Evolutionary conservation across 2,329 filamentous ascomycete genomes (phyloP), one percentile per base, ranked within the genome.

Genomic region (Fusarium albidum): DNA sequence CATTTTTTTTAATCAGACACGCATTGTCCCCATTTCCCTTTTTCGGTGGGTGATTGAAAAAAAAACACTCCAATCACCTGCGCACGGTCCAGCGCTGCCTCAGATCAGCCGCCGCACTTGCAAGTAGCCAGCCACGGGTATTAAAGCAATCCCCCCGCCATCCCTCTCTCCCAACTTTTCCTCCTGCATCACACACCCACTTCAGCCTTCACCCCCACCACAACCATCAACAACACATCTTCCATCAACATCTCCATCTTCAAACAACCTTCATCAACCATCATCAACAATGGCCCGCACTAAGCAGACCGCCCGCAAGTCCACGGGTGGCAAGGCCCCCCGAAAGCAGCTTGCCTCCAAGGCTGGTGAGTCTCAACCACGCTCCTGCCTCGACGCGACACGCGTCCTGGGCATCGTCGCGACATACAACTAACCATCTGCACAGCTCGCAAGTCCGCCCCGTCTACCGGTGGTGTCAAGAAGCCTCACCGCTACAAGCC

Each of bases 271-370:
- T 21, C 69, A 67, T 73, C 35, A 51, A 53, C 68, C 72, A 69
- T 55, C 71, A 69, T 55, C 71, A 69, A 75, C 71, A 79, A 86
- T 86, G 83, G 83, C 83, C 68, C 83, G 83, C 71, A 86, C 83
- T 63, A 86, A 86, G 82, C 83, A 86, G 75, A 86, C 82, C 70
- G 85, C 85, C 71, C 84, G 86, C 75, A 88, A 96, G 84, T 89
- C 87, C 77, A 90, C 87, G 71, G 87, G 87, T 86, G 87, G 87
- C 83, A 89, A 90, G 83, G 87, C 87, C 69, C 86, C 86, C 61
- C 85, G 87, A 80, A 99, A 99, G 91, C 93, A 97, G 87, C 92
- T 98, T 74, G 94, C 94, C 71, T 96, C 93, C 85, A 97, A 97
- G 91, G 95, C 94, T 68, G 94, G 68, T 70, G 63, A 68, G 68